Base-by-base conservation (phyloP, 176 grass and related monocot species). In the Rhipidocladum racemiflorum region DNA sequence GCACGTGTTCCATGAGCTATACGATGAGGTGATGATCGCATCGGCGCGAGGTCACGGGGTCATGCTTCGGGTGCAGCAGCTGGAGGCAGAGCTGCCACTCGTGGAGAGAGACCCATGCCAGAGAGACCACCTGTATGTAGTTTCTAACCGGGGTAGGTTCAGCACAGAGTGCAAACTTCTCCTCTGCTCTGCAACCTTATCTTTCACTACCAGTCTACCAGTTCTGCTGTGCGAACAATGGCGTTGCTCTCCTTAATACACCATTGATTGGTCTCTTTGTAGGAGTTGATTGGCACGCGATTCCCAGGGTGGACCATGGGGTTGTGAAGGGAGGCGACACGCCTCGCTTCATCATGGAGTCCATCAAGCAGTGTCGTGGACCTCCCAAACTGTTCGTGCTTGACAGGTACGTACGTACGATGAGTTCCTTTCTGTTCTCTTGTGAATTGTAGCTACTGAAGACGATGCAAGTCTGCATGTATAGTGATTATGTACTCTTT, bases 331-430 rank as follows among this genome's bases (percentile, higher is more conserved):
- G 63, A 73, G 96, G 76, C 43, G 87, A 91, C 43, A 99, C 75
- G 16, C 92, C 96, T 76, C 79, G 40, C 54, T 93, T 91, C 83
- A 89, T 99, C 61, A 89, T 99, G 96, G 74, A 91, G 2, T 93
- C 86, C 69, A 91, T 95, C 64, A 90, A 91, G 85, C 79, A 85
- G 65, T 95, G 96, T 17, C 91, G 70, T 68, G 91, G 93, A 10
- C 93, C 96, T 78, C 96, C 96, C n/a, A 88, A 87, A 83, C 77
- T 99, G 69, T 93, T 93, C 76, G 92, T 87, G 82, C 89, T 99
- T 55, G 96, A 99, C 79, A 99, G 95, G 96, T 99, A 93, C 36
- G 81, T 76, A 99, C 95, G 96, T 99, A 93, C 36, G 81, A 64
- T 62, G 74, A 44, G 24, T 42, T 74, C 28, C 0, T 27, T 57